phyloP scores from a whole-genome alignment of 148 eudicot genomes.

The Spergularia marina region DNA sequence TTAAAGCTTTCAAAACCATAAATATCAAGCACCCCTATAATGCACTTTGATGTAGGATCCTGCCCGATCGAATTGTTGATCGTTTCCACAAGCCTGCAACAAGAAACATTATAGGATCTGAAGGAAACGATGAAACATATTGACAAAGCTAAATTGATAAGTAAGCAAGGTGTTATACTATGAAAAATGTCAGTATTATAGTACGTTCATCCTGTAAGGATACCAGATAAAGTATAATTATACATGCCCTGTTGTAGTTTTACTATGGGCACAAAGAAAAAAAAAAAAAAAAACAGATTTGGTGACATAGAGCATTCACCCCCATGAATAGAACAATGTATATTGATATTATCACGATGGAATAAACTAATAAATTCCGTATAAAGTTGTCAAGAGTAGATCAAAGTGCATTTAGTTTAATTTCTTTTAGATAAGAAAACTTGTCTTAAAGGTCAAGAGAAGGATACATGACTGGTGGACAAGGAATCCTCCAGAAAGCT shows the following conservation, averaged over 20 bases:
- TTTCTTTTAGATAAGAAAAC: no score
- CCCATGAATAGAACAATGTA: no score
- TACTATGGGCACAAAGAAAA: no score
- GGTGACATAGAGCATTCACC: no score
- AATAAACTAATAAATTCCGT: no score
- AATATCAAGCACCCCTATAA: slow-evolving; percentile 88
- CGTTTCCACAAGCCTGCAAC: slow-evolving; percentile 87
- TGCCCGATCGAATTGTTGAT: slow-evolving; percentile 94
- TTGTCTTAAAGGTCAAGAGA: no score
- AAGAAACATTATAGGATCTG: slow-evolving; percentile 17
- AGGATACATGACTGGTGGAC: no score
- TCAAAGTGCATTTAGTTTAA: no score
- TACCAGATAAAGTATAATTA: background rate
- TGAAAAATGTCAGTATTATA: background rate
- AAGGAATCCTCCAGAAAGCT: no score
- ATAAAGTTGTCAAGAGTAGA: no score
- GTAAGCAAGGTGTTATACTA: background rate
- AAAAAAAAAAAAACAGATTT: no score
- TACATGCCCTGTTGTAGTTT: background rate
- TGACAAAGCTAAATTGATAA: background rate
- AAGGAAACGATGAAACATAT: slow-evolving; percentile 4
- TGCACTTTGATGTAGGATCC: slow-evolving; percentile 82
- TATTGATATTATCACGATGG: no score
- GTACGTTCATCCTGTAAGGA: background rate
- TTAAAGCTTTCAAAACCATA: slow-evolving; percentile 90